These are phyloP conservation scores for Diutina pseudorugosa DNA, from an alignment of 1,139 yeast genomes.

Conservation along the genomic window DNA sequence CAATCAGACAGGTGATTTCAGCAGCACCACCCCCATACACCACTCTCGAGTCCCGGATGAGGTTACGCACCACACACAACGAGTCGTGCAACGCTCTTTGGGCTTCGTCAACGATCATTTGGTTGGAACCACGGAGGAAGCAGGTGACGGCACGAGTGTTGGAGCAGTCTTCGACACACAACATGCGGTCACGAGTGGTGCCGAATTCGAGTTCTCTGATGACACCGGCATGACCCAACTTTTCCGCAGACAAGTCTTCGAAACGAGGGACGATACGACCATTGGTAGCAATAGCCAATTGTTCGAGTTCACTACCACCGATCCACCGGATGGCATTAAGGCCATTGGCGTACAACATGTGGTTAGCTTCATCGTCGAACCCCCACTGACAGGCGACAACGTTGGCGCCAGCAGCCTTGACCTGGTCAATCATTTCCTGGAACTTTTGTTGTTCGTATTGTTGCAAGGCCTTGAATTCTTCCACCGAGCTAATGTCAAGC, in stretches of 20 bases:
- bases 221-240: conserved; percentile 79
- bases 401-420: conserved; percentile 88
- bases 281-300: conserved; percentile 92
- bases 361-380: conserved; percentile 97
- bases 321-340: conserved; percentile 98
- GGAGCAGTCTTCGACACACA: conserved; percentile 84
- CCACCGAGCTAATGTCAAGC: conserved; percentile 83
- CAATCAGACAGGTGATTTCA: conserved; percentile 84
- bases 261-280: conserved; percentile 96
- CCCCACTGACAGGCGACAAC: conserved; percentile 99
- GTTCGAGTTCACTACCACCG: conserved; percentile 94
- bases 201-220: conserved; percentile 89
- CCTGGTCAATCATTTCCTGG: conserved; percentile 77
- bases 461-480: conserved; percentile 84
- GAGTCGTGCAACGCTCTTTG: conserved; percentile 95
- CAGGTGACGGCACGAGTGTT: conserved; percentile 89
- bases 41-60: conserved; percentile 81
- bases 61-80: conserved; percentile 91
- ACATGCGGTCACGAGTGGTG: conserved; percentile 92
- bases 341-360: conserved; percentile 72
- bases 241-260: conserved; percentile 74
- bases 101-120: conserved; percentile 96
- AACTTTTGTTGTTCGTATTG: conserved; percentile 86
- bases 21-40: conserved; percentile 99
- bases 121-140: conserved; percentile 88